A percentile compares a stretch with the other conserved stretches of the same genome.
phyloP scores from a whole-genome alignment of 2,329 filamentous ascomycete species.

The Bertia moriformis region DNA sequence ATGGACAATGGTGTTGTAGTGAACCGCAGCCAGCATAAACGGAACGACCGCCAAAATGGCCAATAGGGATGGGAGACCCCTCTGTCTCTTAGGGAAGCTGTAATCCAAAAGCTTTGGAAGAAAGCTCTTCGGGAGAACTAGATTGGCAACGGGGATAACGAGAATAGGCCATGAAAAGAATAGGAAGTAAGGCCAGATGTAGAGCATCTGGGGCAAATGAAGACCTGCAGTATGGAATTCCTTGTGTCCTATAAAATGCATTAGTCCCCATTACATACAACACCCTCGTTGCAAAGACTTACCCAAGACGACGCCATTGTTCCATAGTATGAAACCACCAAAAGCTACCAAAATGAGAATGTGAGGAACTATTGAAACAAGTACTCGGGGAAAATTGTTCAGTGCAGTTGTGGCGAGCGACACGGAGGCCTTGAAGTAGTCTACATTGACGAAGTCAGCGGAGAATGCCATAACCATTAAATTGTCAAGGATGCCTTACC shows the following conservation, averaged over 20 bases:
- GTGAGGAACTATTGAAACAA: conserved; percentile 39
- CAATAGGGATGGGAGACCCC: conserved; percentile 16
- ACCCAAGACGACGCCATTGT: conserved; percentile 84
- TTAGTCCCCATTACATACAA: not conserved
- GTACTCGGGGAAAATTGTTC: conserved; percentile 23
- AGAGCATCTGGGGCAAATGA: conserved; percentile 83
- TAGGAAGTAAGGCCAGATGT: conserved; percentile 77
- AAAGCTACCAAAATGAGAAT: conserved; percentile 55
- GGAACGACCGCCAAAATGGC: conserved; percentile 19
- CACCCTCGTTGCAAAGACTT: conserved; percentile 9
- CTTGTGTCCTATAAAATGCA: conserved; percentile 59
- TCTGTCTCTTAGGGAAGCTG: conserved; percentile 16
- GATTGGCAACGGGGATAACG: conserved; percentile 31
- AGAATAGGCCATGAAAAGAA: conserved; percentile 82
- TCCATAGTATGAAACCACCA: conserved; percentile 65
- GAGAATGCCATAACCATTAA: not conserved
- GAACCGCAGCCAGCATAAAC: conserved; percentile 30
- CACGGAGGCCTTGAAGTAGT: not conserved
- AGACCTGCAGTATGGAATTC: conserved; percentile 82
- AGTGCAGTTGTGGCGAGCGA: conserved; percentile 27
- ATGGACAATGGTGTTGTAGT: conserved; percentile 83
- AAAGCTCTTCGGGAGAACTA: conserved; percentile 6
- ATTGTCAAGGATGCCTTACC: not conserved
- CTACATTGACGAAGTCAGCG: conserved; percentile 47
- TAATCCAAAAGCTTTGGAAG: not conserved